Percentiles rank a stretch among this genome's conserved stretches.
Evolutionary conservation across 176 grass and related monocot genomes (phyloP).

Genomic region (Triticum monococcum): DNA sequence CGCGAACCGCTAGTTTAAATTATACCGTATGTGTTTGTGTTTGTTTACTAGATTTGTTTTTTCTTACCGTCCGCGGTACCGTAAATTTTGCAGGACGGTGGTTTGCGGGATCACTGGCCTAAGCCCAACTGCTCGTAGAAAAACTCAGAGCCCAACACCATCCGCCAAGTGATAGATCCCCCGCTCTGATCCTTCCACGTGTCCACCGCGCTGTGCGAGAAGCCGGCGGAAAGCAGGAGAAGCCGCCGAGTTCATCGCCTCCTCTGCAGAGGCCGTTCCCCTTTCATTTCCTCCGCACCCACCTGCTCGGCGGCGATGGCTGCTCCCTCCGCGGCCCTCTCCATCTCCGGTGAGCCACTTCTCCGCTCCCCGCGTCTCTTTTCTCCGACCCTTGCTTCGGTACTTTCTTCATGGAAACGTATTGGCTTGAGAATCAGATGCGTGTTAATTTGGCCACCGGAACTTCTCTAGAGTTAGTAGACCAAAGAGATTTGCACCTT

Average conservation of each 20-base stretch:
- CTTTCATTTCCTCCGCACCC: neutral
- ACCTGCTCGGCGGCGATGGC: constrained; percentile 32
- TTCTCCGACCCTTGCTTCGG: neutral
- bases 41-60: no score
- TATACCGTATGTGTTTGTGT: no score
- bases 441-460: neutral
- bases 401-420: no score
- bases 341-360: constrained; percentile 28
- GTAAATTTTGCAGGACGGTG: no score
- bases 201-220: neutral
- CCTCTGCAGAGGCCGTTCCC: neutral
- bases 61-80: no score
- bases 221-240: constrained; percentile 12
- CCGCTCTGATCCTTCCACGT: neutral
- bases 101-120: no score
- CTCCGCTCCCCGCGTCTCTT: neutral
- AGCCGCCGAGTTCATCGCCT: constrained; percentile 13
- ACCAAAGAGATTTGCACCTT: neutral
- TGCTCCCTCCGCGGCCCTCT: constrained; percentile 24
- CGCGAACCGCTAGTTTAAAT: no score
- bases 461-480: neutral
- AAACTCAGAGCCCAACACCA: no score
- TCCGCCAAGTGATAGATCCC: neutral
- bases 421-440: no score
- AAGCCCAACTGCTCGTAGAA: no score